Base-by-base conservation (phyloP, 306 rosid species). In the Herpetospermum pedunculosum region DNA sequence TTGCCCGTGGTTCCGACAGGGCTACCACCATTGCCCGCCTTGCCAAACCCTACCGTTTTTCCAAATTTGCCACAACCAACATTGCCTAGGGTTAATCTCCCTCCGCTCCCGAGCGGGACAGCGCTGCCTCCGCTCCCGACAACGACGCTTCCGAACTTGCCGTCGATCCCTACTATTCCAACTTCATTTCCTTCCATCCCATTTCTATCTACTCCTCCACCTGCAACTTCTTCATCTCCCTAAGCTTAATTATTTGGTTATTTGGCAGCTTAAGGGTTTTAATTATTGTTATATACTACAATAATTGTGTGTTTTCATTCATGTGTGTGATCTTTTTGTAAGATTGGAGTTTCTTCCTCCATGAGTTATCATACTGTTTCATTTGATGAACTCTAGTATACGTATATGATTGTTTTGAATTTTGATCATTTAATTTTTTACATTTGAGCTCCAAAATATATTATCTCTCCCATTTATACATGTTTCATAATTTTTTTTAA, bases 31-130 rank as follows among this genome's bases (percentile, higher is more conserved):
- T 6, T 32, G 26, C 76, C 68, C 63, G 12, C 67, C 29, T 18
- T 25, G 37, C 50, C 54, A 6, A 68, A 19, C 30, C 64, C 64
- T 14, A 57, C 35, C 12, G 28, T 37, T 14, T 41, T 54, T 26
- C 77, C 69, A 41, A 74, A 55, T 43, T 30, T 74, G 12, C 69
- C 77, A 25, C 69, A 54, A 30, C 77, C 77, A 19, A 53, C 77
- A 6, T 55, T 74, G 15, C 69, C 77, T 4, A 38, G 3, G 2
- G 10, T 58, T 23, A 74, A n/a, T 5, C 26, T 75, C 34, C 71
- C 77, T 40, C 19, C 71, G 23, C 34, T 74, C 11, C 63, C 64
- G 6, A 53, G 9, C 18, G 49, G 32, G 41, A 9, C 21, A 25
- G 8, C 19, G n/a, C 35, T 55, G 6, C 76, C 76, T 6, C 67